These are phyloP conservation scores for Iberis pinnata DNA, from an alignment of 345 rosid species.

Conservation along the genomic window DNA sequence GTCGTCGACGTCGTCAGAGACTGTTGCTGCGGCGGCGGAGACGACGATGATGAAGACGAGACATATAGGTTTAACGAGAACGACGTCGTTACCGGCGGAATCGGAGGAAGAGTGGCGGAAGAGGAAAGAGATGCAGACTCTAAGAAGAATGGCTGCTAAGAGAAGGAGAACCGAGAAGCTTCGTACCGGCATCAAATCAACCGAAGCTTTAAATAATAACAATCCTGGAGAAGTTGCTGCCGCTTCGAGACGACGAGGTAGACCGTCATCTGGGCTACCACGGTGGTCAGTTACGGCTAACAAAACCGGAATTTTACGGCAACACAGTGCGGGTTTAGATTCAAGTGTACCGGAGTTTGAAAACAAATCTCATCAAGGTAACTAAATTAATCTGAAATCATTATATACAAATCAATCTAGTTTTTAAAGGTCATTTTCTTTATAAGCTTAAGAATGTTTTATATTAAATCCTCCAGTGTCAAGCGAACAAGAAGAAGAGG, in stretches of 20 bases:
- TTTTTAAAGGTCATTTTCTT: neutral
- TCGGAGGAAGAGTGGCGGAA: slow-evolving; percentile 92
- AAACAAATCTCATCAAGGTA: slow-evolving; percentile 54
- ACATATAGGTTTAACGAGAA: slow-evolving; percentile 40
- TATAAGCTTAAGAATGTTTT: too few species aligned
- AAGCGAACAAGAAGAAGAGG: slow-evolving; percentile 7
- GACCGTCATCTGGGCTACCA: slow-evolving; percentile 32
- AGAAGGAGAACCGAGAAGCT: slow-evolving; percentile 78
- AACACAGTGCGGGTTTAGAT: slow-evolving; percentile 20
- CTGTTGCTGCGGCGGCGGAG: neutral
- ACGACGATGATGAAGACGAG: slow-evolving; percentile 1
- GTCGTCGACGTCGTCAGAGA: slow-evolving; percentile 1
- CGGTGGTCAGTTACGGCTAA: slow-evolving; percentile 39
- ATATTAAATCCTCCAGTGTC: too few species aligned
- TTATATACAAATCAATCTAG: neutral
- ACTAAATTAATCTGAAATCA: slow-evolving; percentile 16
- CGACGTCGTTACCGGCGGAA: slow-evolving; percentile 79
- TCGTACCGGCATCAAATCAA: slow-evolving; percentile 3
- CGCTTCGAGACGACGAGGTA: slow-evolving; percentile 26
- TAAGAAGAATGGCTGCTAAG: slow-evolving; percentile 86
- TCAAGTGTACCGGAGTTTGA: slow-evolving; percentile 55
- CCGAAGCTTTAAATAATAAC: slow-evolving; percentile 35
- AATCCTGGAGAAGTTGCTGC: slow-evolving; percentile 31
- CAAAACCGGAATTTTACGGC: slow-evolving; percentile 33
- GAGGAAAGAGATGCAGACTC: slow-evolving; percentile 77